Base-by-base conservation (phyloP, 2,329 filamentous ascomycete species). In the Onygenales sp. region DNA sequence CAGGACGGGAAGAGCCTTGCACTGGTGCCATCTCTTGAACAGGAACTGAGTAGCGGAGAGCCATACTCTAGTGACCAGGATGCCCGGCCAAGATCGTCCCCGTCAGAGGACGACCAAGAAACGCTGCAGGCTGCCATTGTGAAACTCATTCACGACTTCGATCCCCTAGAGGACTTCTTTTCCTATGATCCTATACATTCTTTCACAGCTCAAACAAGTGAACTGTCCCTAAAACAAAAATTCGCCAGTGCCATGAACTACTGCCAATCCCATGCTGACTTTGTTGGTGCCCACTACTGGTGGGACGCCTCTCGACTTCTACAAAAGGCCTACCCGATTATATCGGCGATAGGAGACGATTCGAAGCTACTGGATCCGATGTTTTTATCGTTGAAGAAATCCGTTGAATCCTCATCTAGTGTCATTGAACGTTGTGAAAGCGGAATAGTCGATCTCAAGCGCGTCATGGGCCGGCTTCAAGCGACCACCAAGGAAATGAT, bases 291-390 rank as follows among this genome's bases (percentile, higher is more conserved):
- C 1, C 88, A 94, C 61, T 78, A 88, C 50, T 95, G 92, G 73
- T 92, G 87, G 83, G 87, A 85, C 65, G 90, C 89, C 0, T 73
- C 92, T 32, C 83, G 87, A 56, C 85, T 89, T 57, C 77, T 95
- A 14, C 81, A 82, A 31, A 50, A 60, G 78, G 78, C 52, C 69
- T 87, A 53, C 76, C 74, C 43, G 84, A 80, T 13, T 74, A 79
- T 6, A 84, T 78, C 8, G 55, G 41, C 58, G 53, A 68, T 51
- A 69, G 79, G 52, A 78, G 89, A 64, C 82, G 87, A 33, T 87
- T 88, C 69, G 76, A 87, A 38, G 83, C 84, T 58, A 73, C 90
- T 59, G 71, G 89, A 55, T 81, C 88, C 69, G 82, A 92, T 68
- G 87, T 89, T 70, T 84, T 57, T 59, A 7, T 86, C 86, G 9